These are phyloP conservation scores for Immersiella caudata DNA, from an alignment of 495 filamentous ascomycete species.

Conservation along the genomic window DNA sequence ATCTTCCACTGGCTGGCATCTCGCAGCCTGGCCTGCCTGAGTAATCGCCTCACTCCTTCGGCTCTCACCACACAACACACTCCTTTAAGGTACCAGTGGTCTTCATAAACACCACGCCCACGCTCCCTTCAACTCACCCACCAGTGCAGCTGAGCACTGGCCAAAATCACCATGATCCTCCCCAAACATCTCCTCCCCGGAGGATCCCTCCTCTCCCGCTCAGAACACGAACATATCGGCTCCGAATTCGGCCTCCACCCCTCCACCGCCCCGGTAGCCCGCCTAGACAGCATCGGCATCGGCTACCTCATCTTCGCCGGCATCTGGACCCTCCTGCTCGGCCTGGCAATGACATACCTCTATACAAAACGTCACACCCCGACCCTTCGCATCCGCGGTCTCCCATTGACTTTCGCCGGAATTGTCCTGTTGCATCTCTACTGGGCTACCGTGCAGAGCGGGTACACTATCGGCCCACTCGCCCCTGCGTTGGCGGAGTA, in stretches of 20 bases:
- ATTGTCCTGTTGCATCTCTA: conserved; percentile 68
- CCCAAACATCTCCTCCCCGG: conserved; percentile 22
- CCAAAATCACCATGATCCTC: conserved; percentile 32
- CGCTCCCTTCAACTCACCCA: neutral
- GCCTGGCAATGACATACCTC: conserved; percentile 57
- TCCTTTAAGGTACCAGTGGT: neutral
- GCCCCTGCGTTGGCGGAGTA: conserved; percentile 58
- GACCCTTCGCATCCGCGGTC: conserved; percentile 64
- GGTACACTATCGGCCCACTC: conserved; percentile 60
- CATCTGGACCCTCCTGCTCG: conserved; percentile 60
- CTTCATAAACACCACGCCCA: neutral
- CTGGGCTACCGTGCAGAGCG: conserved; percentile 60
- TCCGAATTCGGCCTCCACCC: conserved; percentile 40
- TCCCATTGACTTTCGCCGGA: conserved; percentile 60
- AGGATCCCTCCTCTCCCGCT: neutral
- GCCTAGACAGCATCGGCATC: conserved; percentile 35
- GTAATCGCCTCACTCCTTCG: conserved; percentile 8
- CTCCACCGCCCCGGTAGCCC: conserved; percentile 30
- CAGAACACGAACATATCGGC: conserved; percentile 16
- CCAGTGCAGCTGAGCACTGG: too few relatives aligned
- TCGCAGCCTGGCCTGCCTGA: neutral
- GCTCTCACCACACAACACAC: neutral
- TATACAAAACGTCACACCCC: conserved; percentile 57
- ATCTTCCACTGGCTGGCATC: neutral
- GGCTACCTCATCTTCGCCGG: conserved; percentile 43